Conservation (phyloP, 1,284 basidiomycete species). For the Xerocomus cyaneibrunnescens region DNA sequence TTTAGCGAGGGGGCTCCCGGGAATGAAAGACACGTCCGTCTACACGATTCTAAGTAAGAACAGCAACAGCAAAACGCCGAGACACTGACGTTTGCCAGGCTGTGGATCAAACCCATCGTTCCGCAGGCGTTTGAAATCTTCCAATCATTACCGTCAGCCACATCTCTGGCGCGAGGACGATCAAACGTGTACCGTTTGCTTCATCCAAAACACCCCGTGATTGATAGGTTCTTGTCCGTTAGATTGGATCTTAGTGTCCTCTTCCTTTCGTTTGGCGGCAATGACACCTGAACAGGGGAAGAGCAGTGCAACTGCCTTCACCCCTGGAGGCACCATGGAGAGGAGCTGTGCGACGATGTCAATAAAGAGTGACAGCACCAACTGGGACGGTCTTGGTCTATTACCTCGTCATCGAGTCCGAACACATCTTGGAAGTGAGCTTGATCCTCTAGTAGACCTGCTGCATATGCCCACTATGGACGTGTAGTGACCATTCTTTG, state of each 20-base stretch:
- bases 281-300: constrained; percentile 68
- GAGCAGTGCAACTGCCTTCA: constrained; percentile 78
- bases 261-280: constrained; percentile 51
- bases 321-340: constrained; percentile 63
- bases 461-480: constrained; percentile 71
- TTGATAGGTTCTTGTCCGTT: constrained; percentile 56
- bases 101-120: constrained; percentile 85
- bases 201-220: constrained; percentile 68
- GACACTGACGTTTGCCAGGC: constrained; percentile 64
- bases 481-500: background rate
- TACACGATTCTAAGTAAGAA: constrained; percentile 28
- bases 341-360: constrained; percentile 54
- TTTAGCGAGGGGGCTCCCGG: constrained; percentile 56
- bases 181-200: constrained; percentile 60
- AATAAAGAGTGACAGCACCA: background rate
- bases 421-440: constrained; percentile 79
- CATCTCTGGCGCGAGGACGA: background rate
- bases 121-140: constrained; percentile 89
- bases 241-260: constrained; percentile 52
- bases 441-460: constrained; percentile 61
- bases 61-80: constrained; percentile 6
- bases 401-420: constrained; percentile 73
- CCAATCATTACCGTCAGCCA: constrained; percentile 8
- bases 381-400: background rate
- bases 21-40: constrained; percentile 56